Evolutionary conservation across 139 green algal genomes (phyloP).

Genomic region (Chlorella sp.): DNA sequence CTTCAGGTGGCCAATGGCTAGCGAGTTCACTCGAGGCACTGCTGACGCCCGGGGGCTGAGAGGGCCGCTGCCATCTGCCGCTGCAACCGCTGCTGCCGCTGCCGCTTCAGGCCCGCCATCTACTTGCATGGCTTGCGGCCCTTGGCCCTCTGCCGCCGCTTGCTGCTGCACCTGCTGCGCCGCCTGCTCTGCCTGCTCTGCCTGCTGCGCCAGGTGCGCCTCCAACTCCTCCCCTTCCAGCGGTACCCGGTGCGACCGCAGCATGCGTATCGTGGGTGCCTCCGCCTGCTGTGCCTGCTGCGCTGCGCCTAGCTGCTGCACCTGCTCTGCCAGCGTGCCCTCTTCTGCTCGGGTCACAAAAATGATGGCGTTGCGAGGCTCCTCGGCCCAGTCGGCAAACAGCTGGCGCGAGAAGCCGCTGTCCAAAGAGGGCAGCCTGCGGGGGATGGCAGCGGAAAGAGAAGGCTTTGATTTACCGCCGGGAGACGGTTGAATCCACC

Average conservation of each 20-base stretch:
- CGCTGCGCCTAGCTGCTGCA: slow-evolving; percentile 30
- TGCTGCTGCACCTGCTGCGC: slow-evolving; percentile 6
- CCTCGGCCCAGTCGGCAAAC: slow-evolving; percentile 83
- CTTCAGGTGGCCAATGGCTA: slow-evolving; percentile 33
- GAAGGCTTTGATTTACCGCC: too few species aligned
- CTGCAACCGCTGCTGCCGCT: background rate
- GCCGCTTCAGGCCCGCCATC: slow-evolving; percentile 6
- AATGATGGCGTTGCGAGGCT: slow-evolving; percentile 82
- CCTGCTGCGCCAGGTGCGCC: slow-evolving; percentile 41
- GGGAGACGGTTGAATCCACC: too few species aligned
- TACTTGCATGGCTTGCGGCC: background rate
- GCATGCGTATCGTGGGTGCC: slow-evolving; percentile 58
- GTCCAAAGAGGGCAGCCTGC: slow-evolving; percentile 66
- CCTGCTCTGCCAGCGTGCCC: slow-evolving; percentile 40
- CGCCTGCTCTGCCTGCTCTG: slow-evolving; percentile 24
- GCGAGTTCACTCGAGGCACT: slow-evolving; percentile 1
- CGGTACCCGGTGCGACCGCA: slow-evolving; percentile 60
- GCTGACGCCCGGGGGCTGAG: slow-evolving; percentile 5
- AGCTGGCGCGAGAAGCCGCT: slow-evolving; percentile 66
- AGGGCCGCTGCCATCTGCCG: background rate
- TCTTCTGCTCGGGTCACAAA: slow-evolving; percentile 66
- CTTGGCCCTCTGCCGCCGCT: background rate
- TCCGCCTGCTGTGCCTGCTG: background rate
- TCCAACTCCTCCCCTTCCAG: slow-evolving; percentile 88
- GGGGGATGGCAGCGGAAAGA: too few species aligned